Conservation (phyloP, 805 yeast genomes). For the Yarrowia deformans region DNA sequence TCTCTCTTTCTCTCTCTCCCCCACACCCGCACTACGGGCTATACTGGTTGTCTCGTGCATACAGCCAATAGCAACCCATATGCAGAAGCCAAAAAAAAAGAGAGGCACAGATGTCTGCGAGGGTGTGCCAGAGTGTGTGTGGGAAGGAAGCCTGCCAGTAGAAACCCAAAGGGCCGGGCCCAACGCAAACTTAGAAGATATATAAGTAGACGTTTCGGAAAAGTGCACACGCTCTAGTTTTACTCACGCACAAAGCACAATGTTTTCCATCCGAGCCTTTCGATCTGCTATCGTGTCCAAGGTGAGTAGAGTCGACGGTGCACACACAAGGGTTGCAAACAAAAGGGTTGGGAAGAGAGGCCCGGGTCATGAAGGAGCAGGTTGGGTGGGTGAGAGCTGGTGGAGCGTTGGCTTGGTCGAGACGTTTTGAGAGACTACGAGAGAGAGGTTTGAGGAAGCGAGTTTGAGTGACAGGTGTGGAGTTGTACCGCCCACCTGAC, state of each 20-base stretch:
- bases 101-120: not conserved
- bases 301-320: constrained; percentile 28
- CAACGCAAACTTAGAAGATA: constrained; percentile 39
- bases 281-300: constrained; percentile 38
- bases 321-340: not conserved
- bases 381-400: not conserved
- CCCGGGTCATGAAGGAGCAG: constrained; percentile 7
- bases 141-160: not conserved
- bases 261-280: constrained; percentile 29
- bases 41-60: not conserved
- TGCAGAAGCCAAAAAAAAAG: constrained; percentile 29
- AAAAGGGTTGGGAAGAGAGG: not conserved
- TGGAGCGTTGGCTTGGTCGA: not conserved
- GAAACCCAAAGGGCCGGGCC: constrained; percentile 14
- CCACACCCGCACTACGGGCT: not conserved
- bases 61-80: constrained; percentile 36
- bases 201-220: constrained; percentile 25
- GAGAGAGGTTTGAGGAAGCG: too few relatives aligned
- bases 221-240: not conserved
- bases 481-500: too few relatives aligned
- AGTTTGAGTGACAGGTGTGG: too few relatives aligned
- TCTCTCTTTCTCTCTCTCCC: not conserved
- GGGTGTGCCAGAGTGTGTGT: too few relatives aligned
- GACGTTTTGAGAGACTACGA: too few relatives aligned
- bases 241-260: constrained; percentile 22